phyloP scores from a whole-genome alignment of 345 rosid genomes.

The Lagerstroemia speciosa region DNA sequence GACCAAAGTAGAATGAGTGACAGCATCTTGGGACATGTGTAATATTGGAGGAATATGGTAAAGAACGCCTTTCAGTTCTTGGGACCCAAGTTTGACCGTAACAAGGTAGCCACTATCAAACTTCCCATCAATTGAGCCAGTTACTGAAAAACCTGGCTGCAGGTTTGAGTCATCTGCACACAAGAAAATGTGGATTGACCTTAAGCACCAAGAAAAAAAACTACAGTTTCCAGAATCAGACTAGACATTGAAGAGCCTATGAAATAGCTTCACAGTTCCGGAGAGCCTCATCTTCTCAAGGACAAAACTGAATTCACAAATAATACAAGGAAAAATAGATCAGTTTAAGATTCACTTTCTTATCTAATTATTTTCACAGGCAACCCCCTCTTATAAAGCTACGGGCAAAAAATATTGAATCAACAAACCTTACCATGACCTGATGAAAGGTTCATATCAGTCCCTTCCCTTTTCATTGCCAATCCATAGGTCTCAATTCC shows the following conservation, averaged over 20 bases:
- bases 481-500: conserved; percentile 25
- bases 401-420: neutral
- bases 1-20: conserved; percentile 20
- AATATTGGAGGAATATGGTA: conserved; percentile 35
- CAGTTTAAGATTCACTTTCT: neutral
- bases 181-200: neutral
- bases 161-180: conserved; percentile 30
- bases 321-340: neutral
- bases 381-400: neutral
- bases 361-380: neutral
- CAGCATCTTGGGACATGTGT: conserved; percentile 23
- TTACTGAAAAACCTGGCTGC: conserved; percentile 44
- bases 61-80: conserved; percentile 54
- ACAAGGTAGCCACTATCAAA: conserved; percentile 69
- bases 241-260: neutral
- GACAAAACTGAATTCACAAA: neutral
- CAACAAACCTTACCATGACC: conserved; percentile 14
- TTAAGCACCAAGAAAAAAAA: neutral
- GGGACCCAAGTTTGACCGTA: conserved; percentile 42
- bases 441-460: conserved; percentile 13
- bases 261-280: neutral
- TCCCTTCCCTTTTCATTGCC: conserved; percentile 18
- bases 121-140: conserved; percentile 73
- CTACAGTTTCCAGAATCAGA: neutral
- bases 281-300: neutral